Evolutionary conservation across 2,329 filamentous ascomycete genomes (phyloP).

Genomic region (Cryphonectria nitschkei): DNA sequence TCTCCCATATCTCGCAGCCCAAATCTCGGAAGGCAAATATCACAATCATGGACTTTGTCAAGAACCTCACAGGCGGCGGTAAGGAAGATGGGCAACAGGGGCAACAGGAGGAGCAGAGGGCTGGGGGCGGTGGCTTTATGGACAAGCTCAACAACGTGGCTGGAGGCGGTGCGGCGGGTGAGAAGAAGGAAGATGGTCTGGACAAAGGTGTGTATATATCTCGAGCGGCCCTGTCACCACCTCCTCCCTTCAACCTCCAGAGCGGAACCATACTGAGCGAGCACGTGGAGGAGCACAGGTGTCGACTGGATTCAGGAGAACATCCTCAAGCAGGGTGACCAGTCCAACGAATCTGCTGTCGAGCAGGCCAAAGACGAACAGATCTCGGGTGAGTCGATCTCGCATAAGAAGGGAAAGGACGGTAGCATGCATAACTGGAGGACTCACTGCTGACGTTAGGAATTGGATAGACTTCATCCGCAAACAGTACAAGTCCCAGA

Average conservation of each 20-base stretch:
- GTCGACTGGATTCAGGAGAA: constrained; percentile 80
- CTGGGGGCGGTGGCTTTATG: constrained; percentile 62
- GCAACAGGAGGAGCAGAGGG: constrained; percentile 42
- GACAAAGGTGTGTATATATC: constrained; percentile 71
- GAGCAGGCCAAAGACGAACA: constrained; percentile 86
- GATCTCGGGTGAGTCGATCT: constrained; percentile 47
- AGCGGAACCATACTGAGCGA: constrained; percentile 14
- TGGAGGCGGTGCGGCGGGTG: constrained; percentile 73
- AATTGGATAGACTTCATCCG: constrained; percentile 66
- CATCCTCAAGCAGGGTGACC: constrained; percentile 69
- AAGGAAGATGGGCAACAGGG: constrained; percentile 36
- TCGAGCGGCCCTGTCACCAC: not conserved
- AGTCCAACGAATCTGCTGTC: constrained; percentile 71
- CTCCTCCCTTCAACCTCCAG: not conserved
- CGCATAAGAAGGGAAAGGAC: not conserved
- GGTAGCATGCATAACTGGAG: not conserved
- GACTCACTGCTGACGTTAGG: not conserved
- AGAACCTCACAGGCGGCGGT: constrained; percentile 51
- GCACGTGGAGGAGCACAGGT: constrained; percentile 49
- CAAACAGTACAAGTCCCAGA: constrained; percentile 67
- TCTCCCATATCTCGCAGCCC: not conserved
- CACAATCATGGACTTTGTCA: constrained; percentile 58
- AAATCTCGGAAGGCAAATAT: not conserved
- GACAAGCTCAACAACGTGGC: constrained; percentile 73
- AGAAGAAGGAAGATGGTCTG: constrained; percentile 81